A percentile compares a stretch with the other conserved stretches of the same genome.
Evolutionary conservation across 2,329 filamentous ascomycete species (phyloP).

Genomic region (Colletotrichum nymphaeae): DNA sequence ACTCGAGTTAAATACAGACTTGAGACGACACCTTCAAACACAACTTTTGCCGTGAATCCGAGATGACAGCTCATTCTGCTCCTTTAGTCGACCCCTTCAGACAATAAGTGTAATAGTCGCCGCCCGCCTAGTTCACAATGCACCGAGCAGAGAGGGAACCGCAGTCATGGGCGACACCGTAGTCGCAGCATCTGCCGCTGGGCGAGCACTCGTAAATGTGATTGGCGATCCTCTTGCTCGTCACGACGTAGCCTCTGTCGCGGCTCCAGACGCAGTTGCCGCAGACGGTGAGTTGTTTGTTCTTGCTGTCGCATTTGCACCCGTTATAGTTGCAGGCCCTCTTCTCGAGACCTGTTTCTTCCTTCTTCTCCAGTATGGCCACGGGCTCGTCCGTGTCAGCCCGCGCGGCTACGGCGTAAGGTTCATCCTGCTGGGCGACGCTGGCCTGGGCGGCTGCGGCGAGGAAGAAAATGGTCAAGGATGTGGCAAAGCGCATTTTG

Average conservation of each 20-base stretch:
- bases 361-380: not conserved
- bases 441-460: not conserved
- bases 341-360: constrained; percentile 22
- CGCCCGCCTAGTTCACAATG: constrained; percentile 6
- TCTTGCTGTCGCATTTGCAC: constrained; percentile 40
- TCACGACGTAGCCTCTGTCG: constrained; percentile 35
- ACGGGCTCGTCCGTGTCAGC: constrained; percentile 4
- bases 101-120: not conserved
- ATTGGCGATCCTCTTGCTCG: constrained; percentile 36
- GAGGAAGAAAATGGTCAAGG: constrained; percentile 19
- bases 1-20: not conserved
- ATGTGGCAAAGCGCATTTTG: constrained; percentile 32
- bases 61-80: not conserved
- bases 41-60: not conserved
- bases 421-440: constrained; percentile 10
- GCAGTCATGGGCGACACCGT: constrained; percentile 38
- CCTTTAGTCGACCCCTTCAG: not conserved
- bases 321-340: constrained; percentile 39
- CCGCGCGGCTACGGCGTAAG: constrained; percentile 16
- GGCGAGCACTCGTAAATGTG: constrained; percentile 41
- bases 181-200: constrained; percentile 39
- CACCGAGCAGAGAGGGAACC: constrained; percentile 26
- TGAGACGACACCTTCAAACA: constrained; percentile 23
- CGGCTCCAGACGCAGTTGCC: constrained; percentile 40
- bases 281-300: constrained; percentile 39